These are phyloP conservation scores for Apiospora marii DNA, from an alignment of 2,329 filamentous ascomycete species.

Conservation along the genomic window DNA sequence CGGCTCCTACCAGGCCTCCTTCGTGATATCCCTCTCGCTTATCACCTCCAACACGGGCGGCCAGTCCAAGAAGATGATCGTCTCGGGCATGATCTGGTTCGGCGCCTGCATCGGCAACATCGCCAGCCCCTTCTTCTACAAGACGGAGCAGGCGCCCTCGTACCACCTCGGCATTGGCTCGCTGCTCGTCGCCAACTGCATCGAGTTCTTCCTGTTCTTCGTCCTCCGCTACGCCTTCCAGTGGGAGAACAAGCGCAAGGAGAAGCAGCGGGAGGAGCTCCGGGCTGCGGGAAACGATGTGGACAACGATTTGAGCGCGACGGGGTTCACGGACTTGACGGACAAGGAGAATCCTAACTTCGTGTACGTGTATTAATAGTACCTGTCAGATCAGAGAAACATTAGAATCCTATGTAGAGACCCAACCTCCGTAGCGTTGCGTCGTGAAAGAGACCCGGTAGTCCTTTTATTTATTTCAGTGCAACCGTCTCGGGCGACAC, in stretches of 20 bases:
- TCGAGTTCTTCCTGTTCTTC: slow-evolving; percentile 50
- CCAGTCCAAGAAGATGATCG: slow-evolving; percentile 56
- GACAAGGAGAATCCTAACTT: slow-evolving; percentile 43
- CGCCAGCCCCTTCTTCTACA: slow-evolving; percentile 55
- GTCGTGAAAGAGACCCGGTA: too few species aligned
- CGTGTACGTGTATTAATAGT: slow-evolving; percentile 34
- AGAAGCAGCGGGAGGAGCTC: slow-evolving; percentile 47
- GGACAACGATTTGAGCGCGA: slow-evolving; percentile 41
- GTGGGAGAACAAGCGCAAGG: slow-evolving; percentile 51
- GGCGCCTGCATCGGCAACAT: slow-evolving; percentile 57
- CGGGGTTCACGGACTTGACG: slow-evolving; percentile 45
- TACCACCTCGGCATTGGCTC: slow-evolving; percentile 60
- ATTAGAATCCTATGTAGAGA: not conserved
- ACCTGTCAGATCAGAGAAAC: not conserved
- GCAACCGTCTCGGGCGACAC: not conserved
- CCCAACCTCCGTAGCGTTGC: not conserved
- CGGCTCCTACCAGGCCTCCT: slow-evolving; percentile 56
- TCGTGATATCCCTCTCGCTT: slow-evolving; percentile 62
- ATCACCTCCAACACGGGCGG: slow-evolving; percentile 56
- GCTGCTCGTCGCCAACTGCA: slow-evolving; percentile 56
- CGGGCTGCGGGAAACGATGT: slow-evolving; percentile 31
- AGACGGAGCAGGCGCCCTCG: slow-evolving; percentile 51
- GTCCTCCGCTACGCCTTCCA: slow-evolving; percentile 45
- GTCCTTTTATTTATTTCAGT: not conserved
- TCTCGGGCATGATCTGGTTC: slow-evolving; percentile 55